A percentile compares a stretch with the other conserved stretches of the same genome.
These are phyloP conservation scores for Aspergillus coremiiformis DNA, from an alignment of 495 filamentous ascomycete genomes.

Conservation along the genomic window DNA sequence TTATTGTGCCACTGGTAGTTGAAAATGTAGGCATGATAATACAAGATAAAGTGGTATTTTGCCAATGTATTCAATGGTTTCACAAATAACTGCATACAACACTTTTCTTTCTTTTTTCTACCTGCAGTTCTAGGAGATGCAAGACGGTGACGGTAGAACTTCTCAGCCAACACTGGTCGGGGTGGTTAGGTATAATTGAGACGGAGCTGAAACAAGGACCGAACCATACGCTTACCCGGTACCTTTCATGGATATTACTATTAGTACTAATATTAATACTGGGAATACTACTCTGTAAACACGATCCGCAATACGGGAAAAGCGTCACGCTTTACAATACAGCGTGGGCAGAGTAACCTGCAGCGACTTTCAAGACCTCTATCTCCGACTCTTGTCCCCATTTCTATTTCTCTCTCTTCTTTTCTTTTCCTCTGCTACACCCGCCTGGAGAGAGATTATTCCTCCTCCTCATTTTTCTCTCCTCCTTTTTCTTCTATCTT, in stretches of 20 bases:
- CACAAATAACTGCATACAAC: neutral
- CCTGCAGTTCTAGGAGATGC: conserved; percentile 5
- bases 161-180: conserved; percentile 5
- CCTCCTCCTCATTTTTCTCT: conserved; percentile 37
- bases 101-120: neutral
- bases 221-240: conserved; percentile 6
- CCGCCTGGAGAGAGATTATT: conserved; percentile 44
- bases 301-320: conserved; percentile 7
- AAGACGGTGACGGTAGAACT: neutral
- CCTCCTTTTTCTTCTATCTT: conserved; percentile 52
- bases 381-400: conserved; percentile 27
- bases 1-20: conserved; percentile 4
- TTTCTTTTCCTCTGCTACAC: conserved; percentile 39
- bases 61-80: neutral
- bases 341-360: conserved; percentile 15
- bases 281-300: neutral
- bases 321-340: conserved; percentile 18
- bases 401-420: conserved; percentile 26
- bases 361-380: conserved; percentile 26
- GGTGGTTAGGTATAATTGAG: conserved; percentile 11
- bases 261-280: neutral
- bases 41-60: neutral
- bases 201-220: conserved; percentile 18
- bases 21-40: neutral
- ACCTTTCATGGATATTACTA: neutral